These are phyloP conservation scores for Rhodotorula sp. DNA, from an alignment of 1,284 basidiomycete genomes.

Conservation along the genomic window DNA sequence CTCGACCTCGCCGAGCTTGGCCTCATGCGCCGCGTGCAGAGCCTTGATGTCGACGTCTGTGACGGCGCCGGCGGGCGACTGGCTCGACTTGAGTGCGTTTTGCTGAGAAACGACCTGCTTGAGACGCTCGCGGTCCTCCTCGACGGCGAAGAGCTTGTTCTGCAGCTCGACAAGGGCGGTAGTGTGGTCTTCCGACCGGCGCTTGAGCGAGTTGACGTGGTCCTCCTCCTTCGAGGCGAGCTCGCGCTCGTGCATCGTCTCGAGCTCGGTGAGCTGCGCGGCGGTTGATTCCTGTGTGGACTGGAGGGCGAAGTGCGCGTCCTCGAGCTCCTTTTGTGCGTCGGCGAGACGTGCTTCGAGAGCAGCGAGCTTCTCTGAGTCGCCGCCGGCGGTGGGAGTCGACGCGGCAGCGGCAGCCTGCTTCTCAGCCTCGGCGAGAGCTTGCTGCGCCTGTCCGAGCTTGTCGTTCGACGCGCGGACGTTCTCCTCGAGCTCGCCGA, in stretches of 20 bases:
- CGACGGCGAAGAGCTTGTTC: neutral
- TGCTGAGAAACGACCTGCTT: slow-evolving; percentile 5
- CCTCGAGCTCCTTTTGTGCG: slow-evolving; percentile 14
- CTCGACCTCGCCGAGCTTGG: slow-evolving; percentile 22
- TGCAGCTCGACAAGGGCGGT: slow-evolving; percentile 11
- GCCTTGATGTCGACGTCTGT: slow-evolving; percentile 53
- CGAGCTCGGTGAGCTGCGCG: slow-evolving; percentile 26
- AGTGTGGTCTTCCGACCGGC: neutral
- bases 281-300: slow-evolving; percentile 19
- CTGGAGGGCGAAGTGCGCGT: slow-evolving; percentile 20
- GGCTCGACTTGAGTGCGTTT: neutral
- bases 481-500: neutral
- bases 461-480: neutral
- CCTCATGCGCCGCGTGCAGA: slow-evolving; percentile 30
- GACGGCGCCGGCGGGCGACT: slow-evolving; percentile 53
- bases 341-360: slow-evolving; percentile 4
- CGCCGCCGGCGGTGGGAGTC: neutral
- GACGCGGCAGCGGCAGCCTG: slow-evolving; percentile 20
- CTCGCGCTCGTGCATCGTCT: slow-evolving; percentile 22
- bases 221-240: slow-evolving; percentile 20
- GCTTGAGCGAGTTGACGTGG: slow-evolving; percentile 4
- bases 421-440: slow-evolving; percentile 20
- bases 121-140: slow-evolving; percentile 12
- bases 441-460: slow-evolving; percentile 12
- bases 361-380: neutral